Evolutionary conservation across 139 green algal genomes (phyloP), one percentile per base, ranked within the genome.

Genomic region (Tetraselmis striata): DNA sequence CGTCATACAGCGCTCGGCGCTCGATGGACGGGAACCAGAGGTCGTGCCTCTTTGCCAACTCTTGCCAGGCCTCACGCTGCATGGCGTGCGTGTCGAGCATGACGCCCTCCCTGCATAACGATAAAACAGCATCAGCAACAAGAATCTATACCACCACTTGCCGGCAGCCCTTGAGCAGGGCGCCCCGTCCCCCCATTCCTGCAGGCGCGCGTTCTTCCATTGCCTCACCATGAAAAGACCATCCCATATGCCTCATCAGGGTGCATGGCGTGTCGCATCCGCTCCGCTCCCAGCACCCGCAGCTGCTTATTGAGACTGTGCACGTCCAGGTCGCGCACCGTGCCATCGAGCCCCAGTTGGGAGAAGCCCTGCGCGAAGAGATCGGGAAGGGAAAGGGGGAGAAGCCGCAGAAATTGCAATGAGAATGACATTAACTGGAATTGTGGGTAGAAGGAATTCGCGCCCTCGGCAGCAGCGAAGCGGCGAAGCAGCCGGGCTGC

Each of bases 181-280:
- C n/a, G n/a, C n/a, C n/a, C n/a, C n/a, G n/a, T n/a, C n/a, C n/a
- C n/a, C n/a, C n/a, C n/a, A n/a, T n/a, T n/a, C n/a, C n/a, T n/a
- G n/a, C n/a, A n/a, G n/a, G n/a, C n/a, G n/a, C n/a, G n/a, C n/a
- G n/a, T n/a, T n/a, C n/a, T n/a, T n/a, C n/a, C n/a, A n/a, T n/a
- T n/a, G n/a, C n/a, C 45, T 5, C 18, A 67, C 76, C 76, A 83
- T 18, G 83, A 81, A 30, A 95, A 97, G 1, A 98, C 84, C 45
- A 93, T 83, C 59, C 91, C 94, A 80, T 91, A 93, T 0, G 94
- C 93, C 78, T 98, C 91, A 80, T 98, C 94, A 1, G 94, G 94
- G 0, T 76, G 84, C 79, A 92, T 89, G 24, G 82, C 67, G 77
- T 89, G 82, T 24, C 93, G 85, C 28, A 93, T 87, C 0, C 93